Percentiles rank a stretch among this genome's conserved stretches.
Evolutionary conservation across 139 green algal species (phyloP).

Genomic region (Chlamydomonas schloesseri): DNA sequence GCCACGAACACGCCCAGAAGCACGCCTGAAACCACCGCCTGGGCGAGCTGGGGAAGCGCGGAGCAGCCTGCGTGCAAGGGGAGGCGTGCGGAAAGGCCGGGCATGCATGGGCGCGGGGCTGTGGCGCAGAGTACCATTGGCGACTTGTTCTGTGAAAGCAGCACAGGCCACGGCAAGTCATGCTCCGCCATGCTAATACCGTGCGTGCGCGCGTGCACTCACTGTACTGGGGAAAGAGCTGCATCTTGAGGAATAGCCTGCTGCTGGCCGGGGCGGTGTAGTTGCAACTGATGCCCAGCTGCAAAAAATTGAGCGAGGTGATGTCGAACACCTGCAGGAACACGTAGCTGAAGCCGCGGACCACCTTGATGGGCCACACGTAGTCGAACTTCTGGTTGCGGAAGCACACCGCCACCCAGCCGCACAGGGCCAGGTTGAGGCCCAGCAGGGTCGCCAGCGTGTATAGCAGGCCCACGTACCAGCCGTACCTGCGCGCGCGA

Average conservation of each 20-base stretch:
- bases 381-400: slow-evolving; percentile 14
- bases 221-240: slow-evolving; percentile 14
- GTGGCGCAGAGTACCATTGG: no score
- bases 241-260: no score
- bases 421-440: not conserved
- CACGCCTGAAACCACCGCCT: slow-evolving; percentile 5
- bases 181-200: no score
- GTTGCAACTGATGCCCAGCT: not conserved
- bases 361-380: slow-evolving; percentile 28
- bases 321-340: slow-evolving; percentile 26
- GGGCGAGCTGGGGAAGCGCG: not conserved
- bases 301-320: slow-evolving; percentile 2
- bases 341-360: not conserved
- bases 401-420: not conserved
- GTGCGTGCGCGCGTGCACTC: not conserved
- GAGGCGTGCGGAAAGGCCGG: not conserved
- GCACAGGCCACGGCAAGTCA: not conserved
- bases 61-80: not conserved
- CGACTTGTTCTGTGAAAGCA: not conserved
- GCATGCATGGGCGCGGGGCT: no score
- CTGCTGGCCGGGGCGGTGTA: no score
- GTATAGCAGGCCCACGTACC: not conserved
- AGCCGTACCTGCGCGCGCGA: not conserved
- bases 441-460: not conserved
- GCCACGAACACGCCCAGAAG: not conserved